Percentiles rank a stretch among this genome's conserved stretches.
Conservation (phyloP, 2,329 filamentous ascomycete species). For the Talaromyces sp. region DNA sequence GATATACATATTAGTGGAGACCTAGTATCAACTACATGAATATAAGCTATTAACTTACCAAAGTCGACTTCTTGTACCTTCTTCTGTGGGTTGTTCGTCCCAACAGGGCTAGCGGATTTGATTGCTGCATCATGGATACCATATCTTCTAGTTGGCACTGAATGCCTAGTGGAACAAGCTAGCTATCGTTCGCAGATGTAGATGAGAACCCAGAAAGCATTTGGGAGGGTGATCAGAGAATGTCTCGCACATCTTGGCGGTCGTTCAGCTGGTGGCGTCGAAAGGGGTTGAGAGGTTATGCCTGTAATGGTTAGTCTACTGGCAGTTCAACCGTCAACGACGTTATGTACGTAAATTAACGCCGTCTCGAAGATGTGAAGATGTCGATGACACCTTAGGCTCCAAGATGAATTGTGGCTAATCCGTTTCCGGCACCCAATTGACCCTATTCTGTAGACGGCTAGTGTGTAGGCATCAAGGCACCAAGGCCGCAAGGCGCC, state of each 20-base stretch:
- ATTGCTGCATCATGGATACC: background rate
- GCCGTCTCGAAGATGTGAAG: background rate
- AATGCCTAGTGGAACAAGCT: background rate
- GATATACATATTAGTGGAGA: background rate
- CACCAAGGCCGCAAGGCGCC: background rate
- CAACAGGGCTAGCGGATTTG: background rate
- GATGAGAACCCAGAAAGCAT: background rate
- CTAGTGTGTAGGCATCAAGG: background rate
- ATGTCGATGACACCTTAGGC: background rate
- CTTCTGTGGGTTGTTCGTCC: background rate
- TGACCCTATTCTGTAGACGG: background rate
- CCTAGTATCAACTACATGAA: background rate
- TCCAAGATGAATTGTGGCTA: background rate
- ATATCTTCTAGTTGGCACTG: background rate
- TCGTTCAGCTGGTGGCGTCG: background rate
- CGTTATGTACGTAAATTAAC: no score
- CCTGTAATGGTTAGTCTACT: no score
- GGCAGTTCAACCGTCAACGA: background rate
- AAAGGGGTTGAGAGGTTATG: no score
- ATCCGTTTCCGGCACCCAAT: background rate
- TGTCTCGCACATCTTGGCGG: background rate
- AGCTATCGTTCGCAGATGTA: no score
- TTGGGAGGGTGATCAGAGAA: background rate
- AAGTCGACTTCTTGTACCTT: slow-evolving; percentile 10
- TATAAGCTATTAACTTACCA: background rate